Conservation (phyloP, 345 rosid genomes). For the Ceriops zippeliana region DNA sequence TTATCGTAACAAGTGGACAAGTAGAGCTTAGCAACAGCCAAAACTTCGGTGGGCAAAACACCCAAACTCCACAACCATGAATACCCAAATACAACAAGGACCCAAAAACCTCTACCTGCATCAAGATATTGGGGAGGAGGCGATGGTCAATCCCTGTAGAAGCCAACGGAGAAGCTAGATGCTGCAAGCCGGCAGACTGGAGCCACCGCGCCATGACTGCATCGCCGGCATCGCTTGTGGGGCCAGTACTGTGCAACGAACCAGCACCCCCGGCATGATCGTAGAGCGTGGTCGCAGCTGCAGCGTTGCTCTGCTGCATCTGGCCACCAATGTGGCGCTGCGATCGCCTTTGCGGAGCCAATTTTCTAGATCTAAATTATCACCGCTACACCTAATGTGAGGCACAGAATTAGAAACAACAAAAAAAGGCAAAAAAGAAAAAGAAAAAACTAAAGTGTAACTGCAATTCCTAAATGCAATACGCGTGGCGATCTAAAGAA, state of each 20-base stretch:
- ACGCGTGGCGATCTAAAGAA: neutral
- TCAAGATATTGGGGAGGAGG: conserved; percentile 75
- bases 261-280: conserved; percentile 42
- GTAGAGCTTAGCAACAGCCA: too few relatives aligned
- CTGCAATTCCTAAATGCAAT: too few relatives aligned
- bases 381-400: conserved; percentile 35
- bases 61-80: neutral
- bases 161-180: conserved; percentile 93
- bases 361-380: conserved; percentile 65
- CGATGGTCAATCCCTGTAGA: conserved; percentile 76
- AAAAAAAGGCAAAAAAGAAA: neutral
- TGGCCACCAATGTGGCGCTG: conserved; percentile 99
- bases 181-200: conserved; percentile 98
- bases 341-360: conserved; percentile 99
- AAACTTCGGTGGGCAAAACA: too few relatives aligned
- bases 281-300: conserved; percentile 74
- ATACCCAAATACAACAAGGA: neutral
- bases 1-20: too few relatives aligned
- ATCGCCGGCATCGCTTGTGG: conserved; percentile 71
- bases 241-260: conserved; percentile 56
- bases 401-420: neutral
- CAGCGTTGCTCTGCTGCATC: conserved; percentile 92
- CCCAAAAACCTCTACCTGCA: conserved; percentile 55
- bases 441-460: neutral
- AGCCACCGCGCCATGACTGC: conserved; percentile 99